These are phyloP conservation scores for Stropharia rugosoannulata DNA, from an alignment of 768 basidiomycete genomes.

Conservation along the genomic window DNA sequence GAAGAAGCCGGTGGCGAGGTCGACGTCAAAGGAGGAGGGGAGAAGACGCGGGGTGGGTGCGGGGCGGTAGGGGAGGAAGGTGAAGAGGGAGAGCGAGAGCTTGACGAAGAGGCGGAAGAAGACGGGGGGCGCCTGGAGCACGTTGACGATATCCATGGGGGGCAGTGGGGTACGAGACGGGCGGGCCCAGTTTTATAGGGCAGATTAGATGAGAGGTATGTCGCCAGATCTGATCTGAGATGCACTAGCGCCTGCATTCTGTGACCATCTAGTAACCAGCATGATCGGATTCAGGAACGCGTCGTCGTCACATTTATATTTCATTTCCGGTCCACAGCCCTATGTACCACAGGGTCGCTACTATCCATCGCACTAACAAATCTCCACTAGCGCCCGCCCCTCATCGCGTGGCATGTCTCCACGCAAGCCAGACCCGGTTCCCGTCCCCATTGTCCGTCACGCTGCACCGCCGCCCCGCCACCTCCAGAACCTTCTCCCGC, in stretches of 20 bases:
- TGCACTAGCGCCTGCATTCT: not conserved
- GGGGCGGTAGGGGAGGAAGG: constrained; percentile 24
- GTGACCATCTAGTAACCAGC: constrained; percentile 3
- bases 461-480: constrained; percentile 68
- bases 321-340: constrained; percentile 12
- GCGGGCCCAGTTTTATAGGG: constrained; percentile 5
- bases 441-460: constrained; percentile 57
- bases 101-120: constrained; percentile 48
- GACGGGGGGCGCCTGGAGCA: constrained; percentile 55
- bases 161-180: constrained; percentile 8
- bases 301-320: no score
- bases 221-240: not conserved
- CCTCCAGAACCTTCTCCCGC: constrained; percentile 73
- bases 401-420: constrained; percentile 42
- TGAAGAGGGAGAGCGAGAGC: constrained; percentile 42
- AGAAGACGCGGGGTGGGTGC: constrained; percentile 25
- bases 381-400: constrained; percentile 6
- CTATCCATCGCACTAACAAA: constrained; percentile 13
- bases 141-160: constrained; percentile 39
- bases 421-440: constrained; percentile 60
- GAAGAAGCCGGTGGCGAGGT: constrained; percentile 79
- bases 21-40: constrained; percentile 53
- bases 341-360: no score
- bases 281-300: constrained; percentile 14
- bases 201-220: constrained; percentile 21